Evolutionary conservation across 2,329 filamentous ascomycete species (phyloP), one percentile per base, ranked within the genome.

Genomic region (Aureobasidium sp.): DNA sequence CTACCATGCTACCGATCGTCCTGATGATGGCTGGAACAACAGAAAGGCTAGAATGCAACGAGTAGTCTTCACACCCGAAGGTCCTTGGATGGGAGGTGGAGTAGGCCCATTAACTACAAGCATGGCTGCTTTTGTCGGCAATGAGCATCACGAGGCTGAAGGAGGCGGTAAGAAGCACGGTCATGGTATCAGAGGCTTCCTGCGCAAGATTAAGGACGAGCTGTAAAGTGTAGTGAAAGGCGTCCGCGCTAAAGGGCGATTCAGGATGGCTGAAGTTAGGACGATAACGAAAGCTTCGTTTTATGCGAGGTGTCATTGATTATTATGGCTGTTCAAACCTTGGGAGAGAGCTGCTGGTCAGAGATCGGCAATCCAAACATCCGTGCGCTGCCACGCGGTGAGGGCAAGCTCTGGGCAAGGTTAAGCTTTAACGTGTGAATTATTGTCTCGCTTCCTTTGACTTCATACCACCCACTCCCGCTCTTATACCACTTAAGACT

Each of bases 1-100:
- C 1, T 79, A 78, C 64, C 77, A 79, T 64, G 77, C 76, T 0
- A 79, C 77, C 1, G 77, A 79, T 65, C 68, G 64, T 29, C 74
- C 73, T 61, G 69, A 64, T 3, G 77, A 78, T 36, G 77, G 77
- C 0, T 78, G 75, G 74, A 71, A 73, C n/a, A 75, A 75, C 7
- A 63, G 77, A 21, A 78, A 75, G 64, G 77, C 75, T 55, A 70
- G 77, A 27, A 68, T 76, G 63, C 78, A 79, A 71, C 71, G 76
- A 48, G 75, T 79, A 13, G 42, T 62, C 11, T 75, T 71, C 64
- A 68, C 63, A 3, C 48, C 67, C 1, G 66, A 72, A 0, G 76
- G 76, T 0, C 76, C 77, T 5, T 73, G 70, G 54, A 78, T 79
- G 77, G 76, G 76, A 0, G 70, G 66, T 3, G 70, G 69, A 8